Evolutionary conservation across 495 filamentous ascomycete genomes (phyloP).

Genomic region (Neurospora tetraspora): DNA sequence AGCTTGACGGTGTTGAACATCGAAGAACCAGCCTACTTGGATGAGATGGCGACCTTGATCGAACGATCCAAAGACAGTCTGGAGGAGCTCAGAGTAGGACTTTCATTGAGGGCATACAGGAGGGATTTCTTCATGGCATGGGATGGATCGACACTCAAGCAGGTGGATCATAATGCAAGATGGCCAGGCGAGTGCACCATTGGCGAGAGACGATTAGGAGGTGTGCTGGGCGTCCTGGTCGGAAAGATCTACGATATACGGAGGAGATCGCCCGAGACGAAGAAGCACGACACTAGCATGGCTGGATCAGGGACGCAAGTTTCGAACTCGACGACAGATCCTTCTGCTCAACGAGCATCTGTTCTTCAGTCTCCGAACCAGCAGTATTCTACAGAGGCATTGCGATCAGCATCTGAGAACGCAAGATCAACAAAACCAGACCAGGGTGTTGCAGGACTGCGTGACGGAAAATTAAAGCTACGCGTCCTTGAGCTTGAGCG

Average conservation of each 20-base stretch:
- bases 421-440: not conserved
- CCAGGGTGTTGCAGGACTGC: slow-evolving; percentile 9
- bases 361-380: not conserved
- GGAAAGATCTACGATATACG: slow-evolving; percentile 55
- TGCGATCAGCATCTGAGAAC: not conserved
- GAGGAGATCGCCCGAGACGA: slow-evolving; percentile 6
- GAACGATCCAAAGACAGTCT: slow-evolving; percentile 58
- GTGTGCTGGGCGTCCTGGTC: slow-evolving; percentile 63
- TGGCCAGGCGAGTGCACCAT: slow-evolving; percentile 43
- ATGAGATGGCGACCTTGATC: slow-evolving; percentile 79
- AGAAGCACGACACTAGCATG: not conserved
- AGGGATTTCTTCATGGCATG: slow-evolving; percentile 51
- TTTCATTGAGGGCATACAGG: slow-evolving; percentile 49
- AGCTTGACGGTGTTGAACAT: slow-evolving; percentile 80
- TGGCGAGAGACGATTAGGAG: slow-evolving; percentile 46
- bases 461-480: slow-evolving; percentile 52
- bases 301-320: not conserved
- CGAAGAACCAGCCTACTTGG: slow-evolving; percentile 77
- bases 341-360: not conserved
- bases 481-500: slow-evolving; percentile 76
- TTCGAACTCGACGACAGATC: not conserved
- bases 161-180: slow-evolving; percentile 44
- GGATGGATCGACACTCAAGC: slow-evolving; percentile 47
- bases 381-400: no score
- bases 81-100: slow-evolving; percentile 69